phyloP scores from a whole-genome alignment of 768 basidiomycete genomes.

The Pleurotus platypus region DNA sequence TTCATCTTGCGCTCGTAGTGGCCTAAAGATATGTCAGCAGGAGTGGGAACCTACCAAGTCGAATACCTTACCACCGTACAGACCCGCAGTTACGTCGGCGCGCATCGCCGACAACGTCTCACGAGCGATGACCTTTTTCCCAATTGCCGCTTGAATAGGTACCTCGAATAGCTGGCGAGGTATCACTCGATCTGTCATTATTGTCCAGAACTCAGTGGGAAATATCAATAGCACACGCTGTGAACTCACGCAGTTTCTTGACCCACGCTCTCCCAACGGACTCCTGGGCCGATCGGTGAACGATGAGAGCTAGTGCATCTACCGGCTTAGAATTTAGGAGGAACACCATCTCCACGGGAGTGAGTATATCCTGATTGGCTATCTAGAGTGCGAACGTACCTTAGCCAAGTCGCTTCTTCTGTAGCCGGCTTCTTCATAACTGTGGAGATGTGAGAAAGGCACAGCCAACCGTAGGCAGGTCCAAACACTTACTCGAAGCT shows the following conservation, averaged over 20 bases:
- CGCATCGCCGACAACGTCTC: constrained; percentile 84
- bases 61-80: constrained; percentile 71
- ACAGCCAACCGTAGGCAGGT: not conserved
- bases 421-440: constrained; percentile 95
- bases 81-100: constrained; percentile 90
- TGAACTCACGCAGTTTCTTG: constrained; percentile 81
- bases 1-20: constrained; percentile 94
- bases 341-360: constrained; percentile 70
- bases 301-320: constrained; percentile 90
- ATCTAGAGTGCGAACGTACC: constrained; percentile 35
- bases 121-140: constrained; percentile 82
- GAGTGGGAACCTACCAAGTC: constrained; percentile 2
- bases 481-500: constrained; percentile 74
- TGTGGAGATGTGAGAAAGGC: constrained; percentile 23
- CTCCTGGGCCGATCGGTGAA: constrained; percentile 79
- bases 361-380: not conserved
- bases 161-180: constrained; percentile 93
- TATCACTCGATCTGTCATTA: constrained; percentile 74
- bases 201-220: not conserved
- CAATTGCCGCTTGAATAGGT: constrained; percentile 91
- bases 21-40: constrained; percentile 33
- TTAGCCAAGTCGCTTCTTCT: constrained; percentile 76
- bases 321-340: constrained; percentile 86
- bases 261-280: constrained; percentile 80
- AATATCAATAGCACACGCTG: not conserved